These are phyloP conservation scores for Ochetophila trinervis DNA, from an alignment of 306 rosid genomes.

Conservation along the genomic window DNA sequence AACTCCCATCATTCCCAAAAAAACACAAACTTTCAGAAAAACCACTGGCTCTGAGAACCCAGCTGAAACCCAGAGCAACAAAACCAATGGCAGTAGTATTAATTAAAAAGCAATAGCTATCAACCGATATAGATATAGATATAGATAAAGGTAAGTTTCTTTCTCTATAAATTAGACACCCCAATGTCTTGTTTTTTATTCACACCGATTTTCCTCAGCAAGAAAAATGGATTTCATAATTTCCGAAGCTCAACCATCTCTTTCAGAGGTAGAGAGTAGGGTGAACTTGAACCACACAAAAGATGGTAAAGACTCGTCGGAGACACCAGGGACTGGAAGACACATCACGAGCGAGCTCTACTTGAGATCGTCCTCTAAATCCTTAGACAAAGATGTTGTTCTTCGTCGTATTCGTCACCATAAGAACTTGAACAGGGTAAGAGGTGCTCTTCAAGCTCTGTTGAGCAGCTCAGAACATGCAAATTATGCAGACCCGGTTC, in stretches of 20 bases:
- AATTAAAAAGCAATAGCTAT: background rate
- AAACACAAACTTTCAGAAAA: slow-evolving; percentile 24
- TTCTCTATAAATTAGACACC: slow-evolving; percentile 17
- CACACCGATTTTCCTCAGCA: background rate
- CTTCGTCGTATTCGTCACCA: slow-evolving; percentile 60
- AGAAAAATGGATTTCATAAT: slow-evolving; percentile 39
- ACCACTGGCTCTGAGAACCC: slow-evolving; percentile 48
- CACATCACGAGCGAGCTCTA: slow-evolving; percentile 48
- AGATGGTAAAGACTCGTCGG: slow-evolving; percentile 15
- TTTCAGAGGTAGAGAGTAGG: slow-evolving; percentile 34
- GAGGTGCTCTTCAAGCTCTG: slow-evolving; percentile 41
- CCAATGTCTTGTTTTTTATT: background rate
- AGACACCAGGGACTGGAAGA: background rate
- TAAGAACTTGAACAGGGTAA: slow-evolving; percentile 46
- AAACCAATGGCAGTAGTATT: background rate
- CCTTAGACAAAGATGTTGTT: slow-evolving; percentile 54
- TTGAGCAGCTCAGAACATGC: slow-evolving; percentile 25
- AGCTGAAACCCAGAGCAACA: slow-evolving; percentile 5
- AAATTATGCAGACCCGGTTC: slow-evolving; percentile 2
- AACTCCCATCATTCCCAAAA: background rate
- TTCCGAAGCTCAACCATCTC: slow-evolving; percentile 29
- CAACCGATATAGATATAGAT: background rate
- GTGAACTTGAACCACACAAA: slow-evolving; percentile 11
- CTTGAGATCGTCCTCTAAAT: slow-evolving; percentile 40
- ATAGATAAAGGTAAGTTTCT: too few species aligned